Percentiles rank a stretch among this genome's conserved stretches.
Conservation (phyloP, 2,329 filamentous ascomycete species). For the Colletotrichum zoysiae region DNA sequence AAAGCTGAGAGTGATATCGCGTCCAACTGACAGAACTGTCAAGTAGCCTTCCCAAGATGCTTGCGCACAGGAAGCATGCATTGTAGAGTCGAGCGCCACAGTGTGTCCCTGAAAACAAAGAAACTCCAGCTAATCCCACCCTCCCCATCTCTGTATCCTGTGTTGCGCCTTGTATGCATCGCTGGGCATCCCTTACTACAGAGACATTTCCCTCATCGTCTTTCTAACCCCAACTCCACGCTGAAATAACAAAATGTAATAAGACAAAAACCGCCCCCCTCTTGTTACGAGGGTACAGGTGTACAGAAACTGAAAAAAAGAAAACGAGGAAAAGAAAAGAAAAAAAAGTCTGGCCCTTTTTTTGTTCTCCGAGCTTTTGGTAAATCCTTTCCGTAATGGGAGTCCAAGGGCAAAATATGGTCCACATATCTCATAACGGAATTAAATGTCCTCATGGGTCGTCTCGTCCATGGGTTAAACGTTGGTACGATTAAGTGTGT, state of each 20-base stretch:
- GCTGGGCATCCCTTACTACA: slow-evolving; percentile 4
- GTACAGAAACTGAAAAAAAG: background rate
- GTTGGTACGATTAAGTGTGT: slow-evolving; percentile 5
- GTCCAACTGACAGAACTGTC: background rate
- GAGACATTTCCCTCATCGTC: slow-evolving; percentile 5
- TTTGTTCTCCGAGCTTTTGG: slow-evolving; percentile 16
- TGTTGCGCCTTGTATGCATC: slow-evolving; percentile 32
- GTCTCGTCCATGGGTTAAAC: slow-evolving; percentile 10
- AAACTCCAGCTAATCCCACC: slow-evolving; percentile 37
- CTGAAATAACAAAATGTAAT: slow-evolving; percentile 28
- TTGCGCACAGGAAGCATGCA: slow-evolving; percentile 31
- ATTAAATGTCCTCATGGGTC: slow-evolving; percentile 24
- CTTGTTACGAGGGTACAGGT: slow-evolving; percentile 13
- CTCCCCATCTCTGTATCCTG: slow-evolving; percentile 19
- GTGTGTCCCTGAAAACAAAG: background rate
- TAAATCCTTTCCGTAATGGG: slow-evolving; percentile 3
- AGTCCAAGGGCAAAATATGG: slow-evolving; percentile 23
- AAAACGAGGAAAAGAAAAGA: too few relatives aligned
- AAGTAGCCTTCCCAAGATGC: background rate
- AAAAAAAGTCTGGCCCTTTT: slow-evolving; percentile 12
- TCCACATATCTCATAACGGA: slow-evolving; percentile 27
- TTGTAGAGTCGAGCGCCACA: slow-evolving; percentile 29
- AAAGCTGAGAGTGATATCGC: slow-evolving; percentile 25
- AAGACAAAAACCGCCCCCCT: slow-evolving; percentile 31
- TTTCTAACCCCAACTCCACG: slow-evolving; percentile 40